phyloP scores from a whole-genome alignment of 768 basidiomycete genomes.

The Calocera viscosa region DNA sequence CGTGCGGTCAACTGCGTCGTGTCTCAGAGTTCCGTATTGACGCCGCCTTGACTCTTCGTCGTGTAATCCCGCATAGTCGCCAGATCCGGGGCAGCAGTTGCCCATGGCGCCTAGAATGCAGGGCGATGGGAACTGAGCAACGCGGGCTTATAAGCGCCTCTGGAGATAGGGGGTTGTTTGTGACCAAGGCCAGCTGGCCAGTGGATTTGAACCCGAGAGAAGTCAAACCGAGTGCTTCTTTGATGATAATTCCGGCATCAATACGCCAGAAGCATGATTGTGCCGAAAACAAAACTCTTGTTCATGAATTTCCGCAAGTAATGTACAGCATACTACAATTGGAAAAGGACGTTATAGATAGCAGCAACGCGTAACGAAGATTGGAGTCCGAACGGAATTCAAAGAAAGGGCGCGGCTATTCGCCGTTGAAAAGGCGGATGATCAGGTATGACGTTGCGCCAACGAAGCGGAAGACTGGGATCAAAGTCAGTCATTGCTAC shows the following conservation, averaged over 20 bases:
- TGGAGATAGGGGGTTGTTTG: background rate
- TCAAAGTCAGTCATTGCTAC: background rate
- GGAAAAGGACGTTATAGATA: background rate
- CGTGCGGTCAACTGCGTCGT: no score
- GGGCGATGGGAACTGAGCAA: background rate
- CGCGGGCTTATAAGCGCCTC: background rate
- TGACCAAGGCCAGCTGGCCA: no score
- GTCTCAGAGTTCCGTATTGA: no score
- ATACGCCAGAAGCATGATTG: background rate
- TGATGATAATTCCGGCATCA: background rate
- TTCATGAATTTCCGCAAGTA: background rate
- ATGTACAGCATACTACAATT: background rate
- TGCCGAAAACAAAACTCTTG: background rate
- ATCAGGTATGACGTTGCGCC: slow-evolving; percentile 75
- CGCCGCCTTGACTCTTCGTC: no score
- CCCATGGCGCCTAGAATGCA: background rate
- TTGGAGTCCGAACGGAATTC: background rate
- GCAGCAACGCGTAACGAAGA: background rate
- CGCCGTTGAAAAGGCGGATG: slow-evolving; percentile 77
- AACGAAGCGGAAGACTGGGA: slow-evolving; percentile 68
- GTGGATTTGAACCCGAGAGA: no score
- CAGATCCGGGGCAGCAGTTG: no score
- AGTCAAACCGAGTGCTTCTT: background rate
- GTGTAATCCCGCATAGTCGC: no score
- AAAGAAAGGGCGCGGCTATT: slow-evolving; percentile 34